Evolutionary conservation across 208 protist species (phyloP), one percentile per base, ranked within the genome.

Genomic region (Leishmania tarentolae): DNA sequence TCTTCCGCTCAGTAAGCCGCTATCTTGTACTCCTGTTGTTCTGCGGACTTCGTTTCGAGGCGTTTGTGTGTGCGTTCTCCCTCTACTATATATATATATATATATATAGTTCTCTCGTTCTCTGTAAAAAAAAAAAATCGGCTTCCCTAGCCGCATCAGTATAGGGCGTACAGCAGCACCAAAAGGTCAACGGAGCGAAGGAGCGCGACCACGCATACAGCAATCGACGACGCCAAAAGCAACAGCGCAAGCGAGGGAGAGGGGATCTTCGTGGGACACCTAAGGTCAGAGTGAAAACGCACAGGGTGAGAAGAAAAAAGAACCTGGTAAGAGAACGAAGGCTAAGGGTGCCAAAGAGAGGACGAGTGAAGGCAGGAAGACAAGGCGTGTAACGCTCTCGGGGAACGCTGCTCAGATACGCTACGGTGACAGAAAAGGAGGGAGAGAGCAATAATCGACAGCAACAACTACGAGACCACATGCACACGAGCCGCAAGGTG

Each of bases 21-120:
- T 52, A 17, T 50, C 24, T 53, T 82, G 19, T 76, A 24, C 42
- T 50, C 61, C 4, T 52, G 47, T 19, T 76, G 37, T 82, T 42
- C 5, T 69, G 42, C 56, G 42, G 21, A 37, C 57, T 63, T 53
- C 21, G 50, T 53, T 21, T 21, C 50, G 13, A 21, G 50, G 0
- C 50, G 21, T 6, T 53, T 6, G 50, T 17, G 50, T 53, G 50
- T 53, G 50, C 17, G 11, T 13, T 63, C 57, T 63, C 3, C n/a
- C 56, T 31, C 50, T 17, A n/a, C 52, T 56, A 8, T 56, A 11
- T 56, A 19, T 11, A 19, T 56, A 56, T 56, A 0, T n/a, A 31
- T 63, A 31, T 63, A 21, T 8, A 40, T 15, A 9, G 40, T 15
- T 69, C 35, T 69, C 37, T 35, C 57, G 2, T 19, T 63, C 57